Evolutionary conservation across 805 yeast species (phyloP).

Genomic region (Yarrowia hollandica): DNA sequence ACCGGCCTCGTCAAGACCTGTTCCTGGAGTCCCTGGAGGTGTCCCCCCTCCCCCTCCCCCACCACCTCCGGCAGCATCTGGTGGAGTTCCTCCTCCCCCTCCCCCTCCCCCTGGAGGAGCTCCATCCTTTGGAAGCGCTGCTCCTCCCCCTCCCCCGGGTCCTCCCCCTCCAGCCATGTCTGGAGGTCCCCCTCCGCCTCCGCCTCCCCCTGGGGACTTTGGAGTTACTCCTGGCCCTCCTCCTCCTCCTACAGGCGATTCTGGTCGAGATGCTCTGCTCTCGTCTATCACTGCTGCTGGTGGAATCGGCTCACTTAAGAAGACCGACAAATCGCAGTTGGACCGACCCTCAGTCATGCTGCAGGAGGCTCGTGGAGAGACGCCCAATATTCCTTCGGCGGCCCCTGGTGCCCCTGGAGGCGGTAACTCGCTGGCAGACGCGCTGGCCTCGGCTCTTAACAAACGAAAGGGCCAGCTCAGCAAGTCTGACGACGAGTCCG

Average conservation of each 20-base stretch:
- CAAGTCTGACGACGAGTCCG: slow-evolving; percentile 80
- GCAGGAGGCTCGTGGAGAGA: slow-evolving; percentile 70
- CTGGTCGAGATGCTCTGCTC: slow-evolving; percentile 75
- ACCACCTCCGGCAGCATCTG: slow-evolving; percentile 35
- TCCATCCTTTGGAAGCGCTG: slow-evolving; percentile 34
- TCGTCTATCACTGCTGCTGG: slow-evolving; percentile 84
- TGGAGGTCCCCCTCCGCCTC: slow-evolving; percentile 38
- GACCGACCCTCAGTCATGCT: slow-evolving; percentile 75
- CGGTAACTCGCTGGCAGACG: slow-evolving; percentile 74
- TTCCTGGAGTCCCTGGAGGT: slow-evolving; percentile 29
- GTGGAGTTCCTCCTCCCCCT: slow-evolving; percentile 34
- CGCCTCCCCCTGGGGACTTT: slow-evolving; percentile 38
- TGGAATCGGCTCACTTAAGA: slow-evolving; percentile 66
- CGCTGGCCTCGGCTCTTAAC: slow-evolving; percentile 81
- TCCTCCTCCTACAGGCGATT: slow-evolving; percentile 50
- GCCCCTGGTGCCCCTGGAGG: slow-evolving; percentile 47
- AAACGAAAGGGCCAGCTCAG: slow-evolving; percentile 81
- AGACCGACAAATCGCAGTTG: slow-evolving; percentile 78
- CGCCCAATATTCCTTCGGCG: slow-evolving; percentile 44
- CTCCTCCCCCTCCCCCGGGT: slow-evolving; percentile 36
- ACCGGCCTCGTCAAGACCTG: slow-evolving; percentile 32
- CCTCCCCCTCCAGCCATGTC: slow-evolving; percentile 37
- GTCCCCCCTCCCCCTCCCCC: slow-evolving; percentile 39
- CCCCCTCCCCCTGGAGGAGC: slow-evolving; percentile 41
- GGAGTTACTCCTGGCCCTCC: slow-evolving; percentile 45